Conservation (phyloP, 257 asterid genomes). For the Gentiana straminea region DNA sequence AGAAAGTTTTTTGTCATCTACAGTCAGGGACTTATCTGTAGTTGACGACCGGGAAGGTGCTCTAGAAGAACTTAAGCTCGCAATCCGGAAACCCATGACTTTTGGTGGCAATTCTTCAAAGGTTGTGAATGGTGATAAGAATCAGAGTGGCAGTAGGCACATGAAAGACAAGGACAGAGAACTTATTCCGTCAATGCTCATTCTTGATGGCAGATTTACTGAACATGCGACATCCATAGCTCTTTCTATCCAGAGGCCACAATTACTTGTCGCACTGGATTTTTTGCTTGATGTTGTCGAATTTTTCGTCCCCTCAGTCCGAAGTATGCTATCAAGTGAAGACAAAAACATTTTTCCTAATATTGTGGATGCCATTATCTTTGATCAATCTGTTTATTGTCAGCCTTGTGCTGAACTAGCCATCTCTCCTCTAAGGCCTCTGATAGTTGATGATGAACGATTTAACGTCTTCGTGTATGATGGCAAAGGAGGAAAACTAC, state of each 20-base stretch:
- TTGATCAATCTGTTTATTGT: conserved; percentile 53
- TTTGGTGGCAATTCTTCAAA: conserved; percentile 33
- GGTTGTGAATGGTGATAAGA: conserved; percentile 21
- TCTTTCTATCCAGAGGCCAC: conserved; percentile 95
- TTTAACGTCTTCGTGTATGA: conserved; percentile 70
- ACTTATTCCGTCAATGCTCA: conserved; percentile 70
- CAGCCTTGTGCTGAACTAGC: conserved; percentile 64
- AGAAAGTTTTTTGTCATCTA: conserved; percentile 75
- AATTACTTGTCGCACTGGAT: conserved; percentile 89
- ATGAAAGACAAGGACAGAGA: conserved; percentile 25
- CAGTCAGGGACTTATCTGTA: conserved; percentile 69
- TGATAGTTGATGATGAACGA: conserved; percentile 85
- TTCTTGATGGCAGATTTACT: conserved; percentile 70
- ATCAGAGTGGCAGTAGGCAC: conserved; percentile 17
- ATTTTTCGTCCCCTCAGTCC: conserved; percentile 92
- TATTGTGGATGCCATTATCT: conserved; percentile 56
- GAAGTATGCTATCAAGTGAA: conserved; percentile 52
- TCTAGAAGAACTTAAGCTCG: conserved; percentile 83
- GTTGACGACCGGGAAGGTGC: conserved; percentile 94
- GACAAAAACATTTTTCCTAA: conserved; percentile 42
- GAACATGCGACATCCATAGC: conserved; percentile 50
- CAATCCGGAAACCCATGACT: conserved; percentile 69
- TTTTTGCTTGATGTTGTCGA: conserved; percentile 81
- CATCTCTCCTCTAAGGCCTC: conserved; percentile 67
- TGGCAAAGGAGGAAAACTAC: conserved; percentile 84